These are phyloP conservation scores for Chalciporus piperatus DNA, from an alignment of 768 basidiomycete species.

Conservation along the genomic window DNA sequence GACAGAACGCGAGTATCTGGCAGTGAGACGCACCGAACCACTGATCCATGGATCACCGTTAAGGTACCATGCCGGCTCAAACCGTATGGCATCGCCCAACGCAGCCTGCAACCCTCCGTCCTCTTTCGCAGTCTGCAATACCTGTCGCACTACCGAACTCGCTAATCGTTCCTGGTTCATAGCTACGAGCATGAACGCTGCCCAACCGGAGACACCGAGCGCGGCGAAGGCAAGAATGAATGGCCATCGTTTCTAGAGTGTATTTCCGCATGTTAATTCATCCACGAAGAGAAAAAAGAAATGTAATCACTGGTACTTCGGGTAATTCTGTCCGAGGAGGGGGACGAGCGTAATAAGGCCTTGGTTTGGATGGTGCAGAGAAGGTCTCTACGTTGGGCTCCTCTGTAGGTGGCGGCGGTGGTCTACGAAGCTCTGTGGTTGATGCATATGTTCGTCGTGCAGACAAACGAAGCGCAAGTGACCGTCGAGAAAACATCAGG, in stretches of 20 bases:
- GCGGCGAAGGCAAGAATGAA: slow-evolving; percentile 45
- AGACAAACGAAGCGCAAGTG: slow-evolving; percentile 6
- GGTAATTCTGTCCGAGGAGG: slow-evolving; percentile 39
- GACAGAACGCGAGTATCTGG: neutral
- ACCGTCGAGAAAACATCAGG: slow-evolving; percentile 10
- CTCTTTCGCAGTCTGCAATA: slow-evolving; percentile 58
- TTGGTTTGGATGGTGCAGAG: slow-evolving; percentile 43
- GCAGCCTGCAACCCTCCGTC: slow-evolving; percentile 47
- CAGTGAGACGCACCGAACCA: slow-evolving; percentile 52
- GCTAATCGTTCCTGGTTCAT: slow-evolving; percentile 78
- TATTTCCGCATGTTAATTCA: neutral
- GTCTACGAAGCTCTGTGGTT: slow-evolving; percentile 22
- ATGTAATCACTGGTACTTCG: slow-evolving; percentile 35
- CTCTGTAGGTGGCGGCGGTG: slow-evolving; percentile 27
- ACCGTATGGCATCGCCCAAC: slow-evolving; percentile 56
- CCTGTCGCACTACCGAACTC: slow-evolving; percentile 67
- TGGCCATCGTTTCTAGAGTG: slow-evolving; percentile 51
- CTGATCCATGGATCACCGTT: slow-evolving; percentile 73
- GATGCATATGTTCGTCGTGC: slow-evolving; percentile 16
- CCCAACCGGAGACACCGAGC: slow-evolving; percentile 63
- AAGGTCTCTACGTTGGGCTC: slow-evolving; percentile 39
- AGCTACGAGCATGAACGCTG: slow-evolving; percentile 62
- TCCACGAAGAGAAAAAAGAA: neutral
- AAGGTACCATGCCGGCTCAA: slow-evolving; percentile 47
- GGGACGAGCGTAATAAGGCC: slow-evolving; percentile 44